phyloP scores from a whole-genome alignment of 2,329 filamentous ascomycete species.

The Mollisia scopiformis region DNA sequence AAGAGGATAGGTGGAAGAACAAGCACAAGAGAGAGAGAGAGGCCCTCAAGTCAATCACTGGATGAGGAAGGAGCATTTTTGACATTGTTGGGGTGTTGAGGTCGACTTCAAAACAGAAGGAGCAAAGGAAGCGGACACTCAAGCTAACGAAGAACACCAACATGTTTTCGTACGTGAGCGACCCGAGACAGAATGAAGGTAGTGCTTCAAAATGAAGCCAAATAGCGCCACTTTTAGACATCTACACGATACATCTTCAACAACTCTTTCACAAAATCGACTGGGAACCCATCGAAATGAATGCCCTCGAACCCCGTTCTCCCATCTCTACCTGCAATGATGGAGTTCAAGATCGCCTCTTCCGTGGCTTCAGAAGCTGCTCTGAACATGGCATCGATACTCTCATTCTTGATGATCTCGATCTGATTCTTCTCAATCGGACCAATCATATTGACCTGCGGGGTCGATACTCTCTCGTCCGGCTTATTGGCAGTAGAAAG shows the following conservation, averaged over 20 bases:
- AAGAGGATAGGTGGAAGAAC: not conserved
- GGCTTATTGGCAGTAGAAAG: conserved; percentile 61
- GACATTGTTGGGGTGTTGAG: not conserved
- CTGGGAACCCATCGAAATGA: conserved; percentile 52
- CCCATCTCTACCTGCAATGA: conserved; percentile 60
- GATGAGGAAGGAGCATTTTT: not conserved
- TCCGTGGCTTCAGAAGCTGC: conserved; percentile 65
- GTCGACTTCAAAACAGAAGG: not conserved
- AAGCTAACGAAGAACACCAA: not conserved
- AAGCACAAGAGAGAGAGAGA: not conserved
- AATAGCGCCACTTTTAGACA: conserved; percentile 18
- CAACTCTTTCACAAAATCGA: conserved; percentile 37
- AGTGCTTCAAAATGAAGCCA: not conserved
- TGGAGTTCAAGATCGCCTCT: conserved; percentile 66
- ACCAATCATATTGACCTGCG: conserved; percentile 29
- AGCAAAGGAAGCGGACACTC: not conserved
- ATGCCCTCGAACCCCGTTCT: conserved; percentile 56
- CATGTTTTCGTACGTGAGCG: no score
- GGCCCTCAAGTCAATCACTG: not conserved
- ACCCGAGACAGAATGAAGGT: no score
- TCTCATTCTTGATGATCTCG: conserved; percentile 57
- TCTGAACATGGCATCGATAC: conserved; percentile 64
- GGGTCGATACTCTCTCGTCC: conserved; percentile 27
- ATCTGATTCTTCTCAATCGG: conserved; percentile 46
- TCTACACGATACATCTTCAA: conserved; percentile 25